Evolutionary conservation across 345 rosid genomes (phyloP), one percentile per base, ranked within the genome.

Genomic region (Salix caprea): DNA sequence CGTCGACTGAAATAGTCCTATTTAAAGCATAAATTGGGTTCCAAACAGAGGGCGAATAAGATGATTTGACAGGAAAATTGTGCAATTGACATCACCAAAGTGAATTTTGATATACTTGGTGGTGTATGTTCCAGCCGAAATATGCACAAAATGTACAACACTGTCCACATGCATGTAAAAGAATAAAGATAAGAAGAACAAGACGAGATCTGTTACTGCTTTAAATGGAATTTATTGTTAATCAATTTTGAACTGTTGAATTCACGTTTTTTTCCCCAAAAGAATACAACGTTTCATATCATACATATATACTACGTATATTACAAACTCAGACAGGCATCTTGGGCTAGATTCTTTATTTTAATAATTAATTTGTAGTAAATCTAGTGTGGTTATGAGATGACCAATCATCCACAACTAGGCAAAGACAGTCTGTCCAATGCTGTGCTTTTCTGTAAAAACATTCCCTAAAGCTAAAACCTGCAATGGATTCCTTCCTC

Each of bases 251-350:
- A 65, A 23, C 28, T 58, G 64, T 58, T 10, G 28, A 58, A 3
- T 58, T 58, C 28, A 58, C 64, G 11, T 3, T 58, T 58, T 10
- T 4, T 3, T 1, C 1, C 14, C 26, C 14, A 46, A 79, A 84
- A 79, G 82, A 84, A 84, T 79, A 83, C 85, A 81, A 32, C 72
- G 72, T 81, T 23, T 36, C 56, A 48, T 87, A 79, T 70, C 70
- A 67, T 81, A 75, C 86, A 82, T 60, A 77, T 83, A 82, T 74
- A 83, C 81, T 72, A 68, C 54, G 50, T 79, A 74, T 65, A 78
- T 13, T 76, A 73, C 50, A 76, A 71, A 78, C 73, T 77, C 69
- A 74, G 79, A 80, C 75, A 44, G 79, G n/a, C 75, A 76, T 78
- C 67, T 50, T 40, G 76, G 71, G 79, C 11, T 34, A 42, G 39